A percentile compares a stretch with the other conserved stretches of the same genome.
Conservation (phyloP, 495 filamentous ascomycete genomes). For the Hypoxylon fragiforme region DNA sequence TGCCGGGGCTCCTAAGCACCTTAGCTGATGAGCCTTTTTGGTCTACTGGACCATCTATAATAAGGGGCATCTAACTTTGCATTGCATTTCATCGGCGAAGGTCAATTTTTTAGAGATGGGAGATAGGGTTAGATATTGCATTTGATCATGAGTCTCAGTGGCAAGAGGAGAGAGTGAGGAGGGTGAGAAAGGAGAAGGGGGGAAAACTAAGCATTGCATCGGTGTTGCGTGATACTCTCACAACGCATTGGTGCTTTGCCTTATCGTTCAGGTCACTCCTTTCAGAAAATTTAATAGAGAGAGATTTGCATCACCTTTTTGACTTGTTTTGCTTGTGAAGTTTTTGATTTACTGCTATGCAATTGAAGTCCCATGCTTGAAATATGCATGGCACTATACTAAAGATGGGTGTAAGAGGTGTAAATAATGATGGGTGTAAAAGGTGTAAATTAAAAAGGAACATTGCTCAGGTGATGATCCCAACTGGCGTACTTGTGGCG, state of each 20-base stretch:
- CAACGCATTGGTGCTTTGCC: neutral
- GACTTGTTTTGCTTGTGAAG: too few relatives aligned
- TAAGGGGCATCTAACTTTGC: too few relatives aligned
- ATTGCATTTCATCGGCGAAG: neutral
- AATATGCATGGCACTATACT: too few relatives aligned
- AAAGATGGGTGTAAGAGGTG: too few relatives aligned
- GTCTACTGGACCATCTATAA: too few relatives aligned
- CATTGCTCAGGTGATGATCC: neutral
- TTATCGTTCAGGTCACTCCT: constrained; percentile 2
- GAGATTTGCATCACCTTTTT: neutral
- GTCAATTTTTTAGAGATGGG: neutral
- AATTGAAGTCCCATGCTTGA: too few relatives aligned
- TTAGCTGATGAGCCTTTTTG: too few relatives aligned
- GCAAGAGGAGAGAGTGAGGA: neutral
- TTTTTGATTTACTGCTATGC: too few relatives aligned
- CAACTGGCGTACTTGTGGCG: constrained; percentile 6
- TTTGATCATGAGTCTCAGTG: neutral
- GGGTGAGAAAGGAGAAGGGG: too few relatives aligned
- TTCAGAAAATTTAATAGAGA: neutral
- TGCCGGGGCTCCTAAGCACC: constrained; percentile 9
- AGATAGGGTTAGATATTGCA: neutral
- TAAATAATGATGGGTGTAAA: too few relatives aligned
- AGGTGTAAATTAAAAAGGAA: too few relatives aligned
- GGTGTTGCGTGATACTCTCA: neutral
- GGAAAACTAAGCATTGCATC: neutral